Evolutionary conservation across 306 rosid genomes (phyloP).

Genomic region (Dryas alaskensis): DNA sequence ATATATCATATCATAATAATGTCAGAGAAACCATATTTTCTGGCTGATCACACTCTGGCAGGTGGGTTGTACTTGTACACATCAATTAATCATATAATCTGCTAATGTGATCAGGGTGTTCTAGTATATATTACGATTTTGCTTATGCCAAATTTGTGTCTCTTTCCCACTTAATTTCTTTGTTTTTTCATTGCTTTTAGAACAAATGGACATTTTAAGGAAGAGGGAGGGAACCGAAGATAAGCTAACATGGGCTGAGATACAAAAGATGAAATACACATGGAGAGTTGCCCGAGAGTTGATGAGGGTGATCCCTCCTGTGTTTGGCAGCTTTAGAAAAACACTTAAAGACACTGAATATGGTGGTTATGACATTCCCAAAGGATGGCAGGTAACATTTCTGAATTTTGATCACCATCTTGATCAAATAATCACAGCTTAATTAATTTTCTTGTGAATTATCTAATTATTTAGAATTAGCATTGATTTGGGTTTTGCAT

Average conservation of each 20-base stretch:
- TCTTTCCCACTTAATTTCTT: not conserved
- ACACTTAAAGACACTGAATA: slow-evolving; percentile 38
- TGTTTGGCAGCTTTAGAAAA: slow-evolving; percentile 47
- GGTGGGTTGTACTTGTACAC: too few species aligned
- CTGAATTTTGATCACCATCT: not conserved
- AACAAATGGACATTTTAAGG: slow-evolving; percentile 45
- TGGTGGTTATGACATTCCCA: slow-evolving; percentile 49
- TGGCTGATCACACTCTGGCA: too few species aligned
- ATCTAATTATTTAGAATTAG: not conserved
- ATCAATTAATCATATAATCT: too few species aligned
- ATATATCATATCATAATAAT: too few species aligned
- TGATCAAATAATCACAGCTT: not conserved
- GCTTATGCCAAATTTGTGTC: not conserved
- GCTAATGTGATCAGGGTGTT: too few species aligned
- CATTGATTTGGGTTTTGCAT: not conserved
- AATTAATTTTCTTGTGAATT: not conserved
- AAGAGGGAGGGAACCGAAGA: slow-evolving; percentile 36
- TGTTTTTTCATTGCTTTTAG: slow-evolving; percentile 3
- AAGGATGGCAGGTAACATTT: slow-evolving; percentile 51
- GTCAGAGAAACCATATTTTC: too few species aligned
- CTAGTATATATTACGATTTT: not conserved
- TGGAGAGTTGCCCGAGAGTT: slow-evolving; percentile 59
- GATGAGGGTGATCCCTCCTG: slow-evolving; percentile 49
- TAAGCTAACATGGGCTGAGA: slow-evolving; percentile 46
- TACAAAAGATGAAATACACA: slow-evolving; percentile 56